A percentile compares a stretch with the other conserved stretches of the same genome.
Conservation (phyloP, 139 green algal genomes). For the Coelastrella sp. region DNA sequence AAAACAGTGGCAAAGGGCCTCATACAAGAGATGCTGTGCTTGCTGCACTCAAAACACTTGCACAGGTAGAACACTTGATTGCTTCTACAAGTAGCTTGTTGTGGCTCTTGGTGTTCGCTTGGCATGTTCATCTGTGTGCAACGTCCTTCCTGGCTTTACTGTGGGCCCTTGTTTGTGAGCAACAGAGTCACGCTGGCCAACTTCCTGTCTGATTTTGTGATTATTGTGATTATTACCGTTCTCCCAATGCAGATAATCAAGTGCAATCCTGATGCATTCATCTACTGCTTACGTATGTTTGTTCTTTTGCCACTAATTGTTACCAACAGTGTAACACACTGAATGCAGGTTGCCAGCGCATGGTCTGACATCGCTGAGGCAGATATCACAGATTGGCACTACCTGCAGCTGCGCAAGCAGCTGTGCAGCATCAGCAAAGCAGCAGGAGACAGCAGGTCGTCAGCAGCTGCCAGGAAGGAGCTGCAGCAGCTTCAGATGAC, state of each 20-base stretch:
- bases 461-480: background rate
- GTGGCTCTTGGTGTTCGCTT: background rate
- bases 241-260: too few species aligned
- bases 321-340: too few species aligned
- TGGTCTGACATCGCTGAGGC: background rate
- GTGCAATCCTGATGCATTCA: too few species aligned
- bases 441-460: background rate
- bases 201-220: too few species aligned
- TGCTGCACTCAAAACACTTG: background rate
- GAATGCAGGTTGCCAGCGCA: constrained; percentile 14
- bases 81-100: background rate
- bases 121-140: too few species aligned
- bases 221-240: too few species aligned
- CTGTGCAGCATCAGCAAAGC: background rate
- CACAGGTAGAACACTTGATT: background rate
- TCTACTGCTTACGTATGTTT: too few species aligned
- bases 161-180: too few species aligned
- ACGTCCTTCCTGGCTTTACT: too few species aligned
- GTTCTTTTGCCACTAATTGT: too few species aligned
- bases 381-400: background rate
- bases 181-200: too few species aligned
- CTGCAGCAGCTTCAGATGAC: constrained; percentile 18
- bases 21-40: background rate
- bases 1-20: background rate
- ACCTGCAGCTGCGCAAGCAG: background rate